phyloP scores from a whole-genome alignment of 1,284 basidiomycete genomes.

The Cystobasidium pallidum region DNA sequence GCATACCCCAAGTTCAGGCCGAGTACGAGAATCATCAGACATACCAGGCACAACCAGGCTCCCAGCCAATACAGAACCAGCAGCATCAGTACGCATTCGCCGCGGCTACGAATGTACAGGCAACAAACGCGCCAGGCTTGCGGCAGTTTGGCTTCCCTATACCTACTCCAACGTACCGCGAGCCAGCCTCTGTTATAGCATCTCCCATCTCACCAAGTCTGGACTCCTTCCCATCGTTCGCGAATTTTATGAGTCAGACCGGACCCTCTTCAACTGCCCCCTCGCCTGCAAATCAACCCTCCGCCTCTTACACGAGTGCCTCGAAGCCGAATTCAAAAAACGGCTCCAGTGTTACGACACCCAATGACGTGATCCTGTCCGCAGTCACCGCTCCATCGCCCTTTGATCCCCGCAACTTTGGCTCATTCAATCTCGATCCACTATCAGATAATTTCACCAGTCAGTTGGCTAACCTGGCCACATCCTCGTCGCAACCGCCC shows the following conservation, averaged over 20 bases:
- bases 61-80: background rate
- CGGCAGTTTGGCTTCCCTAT: conserved; percentile 18
- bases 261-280: background rate
- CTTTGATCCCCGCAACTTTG: conserved; percentile 32
- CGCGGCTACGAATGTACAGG: background rate
- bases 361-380: conserved; percentile 12
- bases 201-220: conserved; percentile 24
- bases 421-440: conserved; percentile 1
- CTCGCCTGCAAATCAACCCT: background rate
- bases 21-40: background rate
- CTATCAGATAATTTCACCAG: conserved; percentile 8
- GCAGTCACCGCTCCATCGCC: conserved; percentile 26
- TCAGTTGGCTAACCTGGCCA: background rate
- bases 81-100: background rate
- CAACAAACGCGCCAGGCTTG: background rate
- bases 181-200: conserved; percentile 10
- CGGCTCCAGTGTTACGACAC: conserved; percentile 18
- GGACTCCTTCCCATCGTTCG: conserved; percentile 21
- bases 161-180: conserved; percentile 7
- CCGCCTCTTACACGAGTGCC: background rate
- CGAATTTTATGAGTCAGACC: conserved; percentile 1
- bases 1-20: background rate
- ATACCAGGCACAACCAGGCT: conserved; percentile 4
- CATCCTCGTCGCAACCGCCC: background rate
- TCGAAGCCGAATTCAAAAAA: background rate